Conservation (phyloP, 2,329 filamentous ascomycete genomes). For the Exophiala aquamarina region DNA sequence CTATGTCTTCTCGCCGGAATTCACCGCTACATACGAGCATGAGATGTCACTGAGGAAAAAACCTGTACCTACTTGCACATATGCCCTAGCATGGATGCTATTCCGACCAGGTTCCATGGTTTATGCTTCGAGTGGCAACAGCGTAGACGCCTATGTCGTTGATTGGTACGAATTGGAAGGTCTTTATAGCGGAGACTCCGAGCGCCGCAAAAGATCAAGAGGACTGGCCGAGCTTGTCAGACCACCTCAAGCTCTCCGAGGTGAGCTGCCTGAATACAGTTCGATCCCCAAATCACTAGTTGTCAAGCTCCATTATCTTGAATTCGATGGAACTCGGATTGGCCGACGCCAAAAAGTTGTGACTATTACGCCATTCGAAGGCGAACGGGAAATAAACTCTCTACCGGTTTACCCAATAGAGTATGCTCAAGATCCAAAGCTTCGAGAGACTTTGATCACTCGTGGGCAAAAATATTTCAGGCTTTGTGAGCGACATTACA, state of each 20-base stretch:
- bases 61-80: conserved; percentile 3
- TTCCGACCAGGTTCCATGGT: conserved; percentile 11
- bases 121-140: conserved; percentile 3
- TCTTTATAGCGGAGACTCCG: not conserved
- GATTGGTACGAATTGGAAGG: conserved; percentile 10
- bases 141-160: conserved; percentile 6
- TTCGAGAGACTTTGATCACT: not conserved
- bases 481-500: conserved; percentile 3
- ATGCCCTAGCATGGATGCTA: conserved; percentile 10
- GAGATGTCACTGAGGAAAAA: conserved; percentile 1
- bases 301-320: conserved; percentile 4
- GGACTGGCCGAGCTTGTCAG: not conserved
- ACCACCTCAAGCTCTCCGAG: not conserved
- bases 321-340: conserved; percentile 5
- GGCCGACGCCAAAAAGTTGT: not conserved
- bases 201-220: no score
- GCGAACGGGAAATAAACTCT: conserved; percentile 5
- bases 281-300: not conserved
- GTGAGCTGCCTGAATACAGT: conserved; percentile 1
- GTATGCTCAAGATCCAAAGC: not conserved
- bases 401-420: conserved; percentile 6
- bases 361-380: conserved; percentile 7
- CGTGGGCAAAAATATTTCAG: conserved; percentile 1
- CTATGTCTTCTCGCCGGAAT: conserved; percentile 7
- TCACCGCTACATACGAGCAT: not conserved